Evolutionary conservation across 495 filamentous ascomycete species (phyloP), one percentile per base, ranked within the genome.

Genomic region (Trichodelitschia bisporula): DNA sequence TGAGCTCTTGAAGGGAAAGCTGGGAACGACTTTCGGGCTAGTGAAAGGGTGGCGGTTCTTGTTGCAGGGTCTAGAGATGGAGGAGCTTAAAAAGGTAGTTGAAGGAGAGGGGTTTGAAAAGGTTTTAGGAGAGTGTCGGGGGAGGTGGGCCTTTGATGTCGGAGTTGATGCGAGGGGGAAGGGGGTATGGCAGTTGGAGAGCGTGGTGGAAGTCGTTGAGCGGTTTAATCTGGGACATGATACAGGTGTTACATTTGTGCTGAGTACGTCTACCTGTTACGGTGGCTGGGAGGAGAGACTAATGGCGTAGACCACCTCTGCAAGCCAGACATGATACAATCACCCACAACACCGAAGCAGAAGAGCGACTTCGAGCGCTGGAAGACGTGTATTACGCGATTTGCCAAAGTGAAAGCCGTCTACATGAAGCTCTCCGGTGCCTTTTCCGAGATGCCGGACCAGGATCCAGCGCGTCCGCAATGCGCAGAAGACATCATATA

Each of bases 401-500:
- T 29, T 6, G 6, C 10, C 8, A 24, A 24, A 12, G 27, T 8
- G 8, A 38, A 56, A 57, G 54, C 46, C 11, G 72, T 68, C 3
- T 86, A 75, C 54, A 77, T 90, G 66, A 90, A 90, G 56, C 63
- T 90, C n/a, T 80, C 72, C 15, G 82, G 82, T 8, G 61, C 51
- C 21, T 84, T 92, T 45, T 62, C 68, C 2, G 76, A 89, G 53
- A 57, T 90, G 46, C 55, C 61, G 3, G 33, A 62, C 37, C 32
- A 53, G 32, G 26, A 37, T 26, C 44, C 49, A 5, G 47, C 40
- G 37, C 43, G 34, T 4, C 50, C 41, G 26, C 47, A 21, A 26
- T 49, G 2, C 42, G 51, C 62, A 9, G 42, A 54, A 15, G 37
- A 36, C 10, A 36, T 69, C 5, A 43, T 58, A 2, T 42, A 53